These are phyloP conservation scores for Neoscytalidium dimidiatum DNA, from an alignment of 2,329 filamentous ascomycete genomes.

Conservation along the genomic window DNA sequence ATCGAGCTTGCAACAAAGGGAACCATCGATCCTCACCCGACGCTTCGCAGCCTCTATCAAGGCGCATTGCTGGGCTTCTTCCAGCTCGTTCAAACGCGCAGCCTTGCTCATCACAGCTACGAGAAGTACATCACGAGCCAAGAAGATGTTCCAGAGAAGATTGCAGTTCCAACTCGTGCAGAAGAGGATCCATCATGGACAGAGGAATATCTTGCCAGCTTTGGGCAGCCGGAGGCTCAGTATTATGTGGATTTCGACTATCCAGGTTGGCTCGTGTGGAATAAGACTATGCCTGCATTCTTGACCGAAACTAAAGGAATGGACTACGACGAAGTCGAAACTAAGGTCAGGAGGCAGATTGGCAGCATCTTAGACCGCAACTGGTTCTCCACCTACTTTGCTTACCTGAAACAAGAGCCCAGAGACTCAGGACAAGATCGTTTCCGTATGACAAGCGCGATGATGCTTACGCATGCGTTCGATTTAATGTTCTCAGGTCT, in stretches of 20 bases:
- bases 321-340: constrained; percentile 81
- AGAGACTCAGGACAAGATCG: constrained; percentile 78
- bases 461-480: constrained; percentile 85
- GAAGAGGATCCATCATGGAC: constrained; percentile 78
- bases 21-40: constrained; percentile 87
- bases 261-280: constrained; percentile 96
- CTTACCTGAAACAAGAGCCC: constrained; percentile 94
- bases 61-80: constrained; percentile 76
- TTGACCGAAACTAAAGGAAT: constrained; percentile 69
- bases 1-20: constrained; percentile 81
- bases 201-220: constrained; percentile 72
- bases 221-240: constrained; percentile 74
- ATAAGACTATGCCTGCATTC: constrained; percentile 79
- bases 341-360: constrained; percentile 72
- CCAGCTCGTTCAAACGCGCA: constrained; percentile 82
- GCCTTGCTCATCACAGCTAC: constrained; percentile 83
- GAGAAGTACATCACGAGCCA: constrained; percentile 82
- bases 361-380: constrained; percentile 76
- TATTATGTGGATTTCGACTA: constrained; percentile 92
- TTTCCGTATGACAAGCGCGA: constrained; percentile 85
- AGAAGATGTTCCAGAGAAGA: constrained; percentile 74
- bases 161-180: constrained; percentile 68
- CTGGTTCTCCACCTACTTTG: constrained; percentile 88
- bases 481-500: constrained; percentile 82
- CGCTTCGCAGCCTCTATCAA: constrained; percentile 77